Percentiles rank a stretch among this genome's conserved stretches.
phyloP scores from a whole-genome alignment of 2,329 filamentous ascomycete genomes.

The Fusarium agapanthi region DNA sequence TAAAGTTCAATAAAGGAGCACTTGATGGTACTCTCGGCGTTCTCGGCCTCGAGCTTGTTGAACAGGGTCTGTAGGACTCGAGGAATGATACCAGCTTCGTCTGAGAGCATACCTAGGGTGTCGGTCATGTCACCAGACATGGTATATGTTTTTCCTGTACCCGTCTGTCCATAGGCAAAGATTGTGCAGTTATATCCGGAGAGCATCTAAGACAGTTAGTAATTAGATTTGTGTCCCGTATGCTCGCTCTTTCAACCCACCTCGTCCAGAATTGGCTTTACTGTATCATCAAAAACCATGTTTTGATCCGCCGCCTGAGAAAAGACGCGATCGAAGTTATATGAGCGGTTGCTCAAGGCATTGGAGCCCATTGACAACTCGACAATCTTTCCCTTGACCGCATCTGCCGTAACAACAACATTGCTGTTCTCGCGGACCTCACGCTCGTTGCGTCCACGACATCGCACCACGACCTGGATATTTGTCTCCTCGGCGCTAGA shows the following conservation, averaged over 20 bases:
- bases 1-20: conserved; percentile 99
- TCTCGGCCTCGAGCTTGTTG: conserved; percentile 79
- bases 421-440: conserved; percentile 95
- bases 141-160: conserved; percentile 98
- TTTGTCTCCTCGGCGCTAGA: conserved; percentile 81
- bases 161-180: conserved; percentile 97
- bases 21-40: conserved; percentile 87
- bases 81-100: conserved; percentile 94
- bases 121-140: conserved; percentile 99
- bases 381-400: conserved; percentile 84
- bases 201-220: conserved; percentile 73
- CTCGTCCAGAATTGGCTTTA: conserved; percentile 91
- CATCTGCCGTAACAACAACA: conserved; percentile 87
- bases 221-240: background rate
- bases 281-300: conserved; percentile 95
- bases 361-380: conserved; percentile 92
- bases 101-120: conserved; percentile 83
- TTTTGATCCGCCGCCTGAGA: conserved; percentile 92
- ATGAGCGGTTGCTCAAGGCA: conserved; percentile 93
- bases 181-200: conserved; percentile 97
- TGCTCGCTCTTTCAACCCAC: conserved; percentile 56
- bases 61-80: conserved; percentile 89
- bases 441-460: conserved; percentile 89
- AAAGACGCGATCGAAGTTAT: conserved; percentile 97
- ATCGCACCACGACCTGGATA: conserved; percentile 96